These are phyloP conservation scores for Apophysomyces variabilis DNA, from an alignment of 371 early-diverging fungal genomes.

Conservation along the genomic window DNA sequence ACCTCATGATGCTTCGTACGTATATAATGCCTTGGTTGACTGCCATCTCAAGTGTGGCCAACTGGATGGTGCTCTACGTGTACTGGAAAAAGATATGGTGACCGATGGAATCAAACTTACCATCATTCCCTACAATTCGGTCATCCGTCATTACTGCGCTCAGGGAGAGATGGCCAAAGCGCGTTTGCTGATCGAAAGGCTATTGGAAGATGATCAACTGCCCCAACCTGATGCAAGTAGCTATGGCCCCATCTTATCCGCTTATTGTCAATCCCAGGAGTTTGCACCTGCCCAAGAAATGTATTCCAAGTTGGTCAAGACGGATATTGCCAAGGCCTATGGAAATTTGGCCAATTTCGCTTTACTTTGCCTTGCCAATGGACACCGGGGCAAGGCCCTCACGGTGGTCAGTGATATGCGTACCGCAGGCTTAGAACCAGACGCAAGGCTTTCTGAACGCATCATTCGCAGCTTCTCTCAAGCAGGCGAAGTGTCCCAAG, in stretches of 20 bases:
- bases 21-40: conserved; percentile 52
- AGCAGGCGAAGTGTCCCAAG: conserved; percentile 21
- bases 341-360: conserved; percentile 52
- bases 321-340: conserved; percentile 45
- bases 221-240: conserved; percentile 46
- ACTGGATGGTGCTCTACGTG: conserved; percentile 39
- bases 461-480: conserved; percentile 22
- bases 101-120: conserved; percentile 32
- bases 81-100: conserved; percentile 41
- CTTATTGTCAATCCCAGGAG: conserved; percentile 33
- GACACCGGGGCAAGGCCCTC: conserved; percentile 23
- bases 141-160: conserved; percentile 49
- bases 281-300: conserved; percentile 25
- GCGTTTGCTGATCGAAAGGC: conserved; percentile 28
- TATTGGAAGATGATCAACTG: conserved; percentile 24
- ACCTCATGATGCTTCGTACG: conserved; percentile 38
- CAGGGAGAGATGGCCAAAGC: conserved; percentile 35
- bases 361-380: conserved; percentile 36
- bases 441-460: conserved; percentile 18
- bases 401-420: conserved; percentile 42
- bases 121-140: conserved; percentile 46
- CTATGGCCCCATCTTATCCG: conserved; percentile 48
- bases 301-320: conserved; percentile 38
- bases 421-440: conserved; percentile 23
- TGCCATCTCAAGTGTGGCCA: conserved; percentile 45